A percentile compares a stretch with the other conserved stretches of the same genome.
phyloP scores from a whole-genome alignment of 805 yeast species.

The Metschnikowia orientalis region DNA sequence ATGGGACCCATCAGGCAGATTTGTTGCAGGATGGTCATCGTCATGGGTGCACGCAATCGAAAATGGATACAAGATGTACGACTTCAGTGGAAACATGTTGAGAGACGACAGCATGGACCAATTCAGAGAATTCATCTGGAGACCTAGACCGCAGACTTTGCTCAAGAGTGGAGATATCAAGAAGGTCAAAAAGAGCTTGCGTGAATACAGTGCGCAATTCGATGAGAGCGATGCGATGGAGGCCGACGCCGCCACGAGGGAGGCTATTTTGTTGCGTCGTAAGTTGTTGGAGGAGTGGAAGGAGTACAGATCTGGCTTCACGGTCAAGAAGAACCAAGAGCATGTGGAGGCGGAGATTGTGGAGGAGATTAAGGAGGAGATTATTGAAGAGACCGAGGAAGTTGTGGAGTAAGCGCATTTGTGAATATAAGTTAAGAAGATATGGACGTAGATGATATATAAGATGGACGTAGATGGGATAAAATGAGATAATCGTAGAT shows the following conservation, averaged over 20 bases:
- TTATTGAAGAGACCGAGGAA: conserved; percentile 66
- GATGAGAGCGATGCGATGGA: conserved; percentile 96
- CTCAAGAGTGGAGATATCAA: conserved; percentile 76
- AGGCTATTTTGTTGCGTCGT: conserved; percentile 80
- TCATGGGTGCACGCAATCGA: conserved; percentile 78
- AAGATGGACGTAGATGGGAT: no score
- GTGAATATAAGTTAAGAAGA: no score
- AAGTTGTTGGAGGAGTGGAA: conserved; percentile 81
- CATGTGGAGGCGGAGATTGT: conserved; percentile 49
- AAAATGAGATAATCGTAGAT: no score
- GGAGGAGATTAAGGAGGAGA: conserved; percentile 45
- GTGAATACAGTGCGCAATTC: conserved; percentile 86
- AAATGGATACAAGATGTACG: conserved; percentile 86
- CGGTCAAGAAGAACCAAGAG: conserved; percentile 37
- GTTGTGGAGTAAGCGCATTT: conserved; percentile 54
- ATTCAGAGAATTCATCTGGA: conserved; percentile 89
- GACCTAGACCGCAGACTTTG: conserved; percentile 88
- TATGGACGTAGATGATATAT: no score
- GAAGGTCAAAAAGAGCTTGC: conserved; percentile 85
- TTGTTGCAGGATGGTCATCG: conserved; percentile 82
- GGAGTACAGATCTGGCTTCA: conserved; percentile 57
- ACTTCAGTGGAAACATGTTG: conserved; percentile 71
- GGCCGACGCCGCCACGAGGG: conserved; percentile 87
- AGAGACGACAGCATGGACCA: conserved; percentile 76
- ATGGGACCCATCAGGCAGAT: conserved; percentile 98